A percentile compares a stretch with the other conserved stretches of the same genome.
Conservation (phyloP, 345 rosid genomes). For the Syzygium oleosum region DNA sequence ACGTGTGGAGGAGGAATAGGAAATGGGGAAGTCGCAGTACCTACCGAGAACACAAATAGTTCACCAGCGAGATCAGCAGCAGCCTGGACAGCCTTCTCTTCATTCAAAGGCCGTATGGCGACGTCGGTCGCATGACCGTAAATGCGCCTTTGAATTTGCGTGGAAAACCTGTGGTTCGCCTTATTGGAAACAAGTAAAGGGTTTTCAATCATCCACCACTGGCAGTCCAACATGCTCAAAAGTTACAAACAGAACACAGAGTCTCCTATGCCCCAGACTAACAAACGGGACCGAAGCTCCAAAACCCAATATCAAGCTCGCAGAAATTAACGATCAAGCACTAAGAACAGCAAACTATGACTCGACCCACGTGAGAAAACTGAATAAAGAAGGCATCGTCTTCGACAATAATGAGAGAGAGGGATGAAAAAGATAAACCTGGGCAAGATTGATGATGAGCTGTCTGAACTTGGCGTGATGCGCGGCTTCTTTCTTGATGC, state of each 20-base stretch:
- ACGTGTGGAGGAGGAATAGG: neutral
- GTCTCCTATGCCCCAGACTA: neutral
- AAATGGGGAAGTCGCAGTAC: neutral
- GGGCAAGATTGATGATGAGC: constrained; percentile 69
- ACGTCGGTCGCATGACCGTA: constrained; percentile 65
- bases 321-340: neutral
- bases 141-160: constrained; percentile 57
- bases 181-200: constrained; percentile 10
- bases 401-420: neutral
- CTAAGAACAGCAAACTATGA: neutral
- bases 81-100: constrained; percentile 83
- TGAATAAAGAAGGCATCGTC: neutral
- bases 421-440: constrained; percentile 23
- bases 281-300: neutral
- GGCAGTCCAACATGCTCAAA: neutral
- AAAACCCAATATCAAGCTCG: neutral
- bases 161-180: constrained; percentile 69
- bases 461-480: constrained; percentile 61
- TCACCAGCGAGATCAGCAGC: constrained; percentile 88
- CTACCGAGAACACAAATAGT: constrained; percentile 71
- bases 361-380: neutral
- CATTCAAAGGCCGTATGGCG: constrained; percentile 62
- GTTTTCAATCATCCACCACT: neutral
- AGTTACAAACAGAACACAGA: neutral
- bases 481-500: constrained; percentile 72